Percentiles rank a stretch among this genome's conserved stretches.
phyloP scores from a whole-genome alignment of 169 alveolate species.

The Perkinsus olseni region DNA sequence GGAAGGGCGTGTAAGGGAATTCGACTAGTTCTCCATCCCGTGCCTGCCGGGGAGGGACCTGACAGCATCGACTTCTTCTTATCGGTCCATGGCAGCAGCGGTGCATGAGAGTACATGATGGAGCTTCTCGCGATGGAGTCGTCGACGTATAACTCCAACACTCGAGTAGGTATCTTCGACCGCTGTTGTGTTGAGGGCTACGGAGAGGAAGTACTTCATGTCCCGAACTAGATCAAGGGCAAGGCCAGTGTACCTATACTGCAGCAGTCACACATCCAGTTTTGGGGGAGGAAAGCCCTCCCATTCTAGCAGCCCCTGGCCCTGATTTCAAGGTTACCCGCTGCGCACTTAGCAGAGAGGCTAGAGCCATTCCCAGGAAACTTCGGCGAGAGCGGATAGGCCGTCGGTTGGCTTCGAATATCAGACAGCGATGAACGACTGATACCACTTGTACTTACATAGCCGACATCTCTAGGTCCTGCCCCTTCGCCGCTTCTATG shows the following conservation, averaged over 20 bases:
- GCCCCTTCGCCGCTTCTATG: not conserved
- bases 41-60: not conserved
- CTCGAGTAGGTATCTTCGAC: not conserved
- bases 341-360: too few species aligned
- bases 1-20: not conserved
- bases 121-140: not conserved
- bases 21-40: not conserved
- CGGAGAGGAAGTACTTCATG: slow-evolving; percentile 2
- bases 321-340: too few species aligned
- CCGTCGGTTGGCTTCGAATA: too few species aligned
- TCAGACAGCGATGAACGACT: too few species aligned
- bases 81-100: too few species aligned
- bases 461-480: not conserved
- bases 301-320: too few species aligned
- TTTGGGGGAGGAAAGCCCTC: too few species aligned
- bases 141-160: not conserved
- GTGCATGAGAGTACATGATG: not conserved
- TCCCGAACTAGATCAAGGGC: not conserved
- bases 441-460: not conserved
- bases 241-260: not conserved
- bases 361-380: too few species aligned
- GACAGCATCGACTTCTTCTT: not conserved
- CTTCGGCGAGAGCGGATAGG: too few species aligned
- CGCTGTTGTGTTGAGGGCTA: not conserved
- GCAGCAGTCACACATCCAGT: not conserved